Evolutionary conservation across 164 flowering plant genomes (phyloP).

Genomic region (Dillenia suffruticosa): DNA sequence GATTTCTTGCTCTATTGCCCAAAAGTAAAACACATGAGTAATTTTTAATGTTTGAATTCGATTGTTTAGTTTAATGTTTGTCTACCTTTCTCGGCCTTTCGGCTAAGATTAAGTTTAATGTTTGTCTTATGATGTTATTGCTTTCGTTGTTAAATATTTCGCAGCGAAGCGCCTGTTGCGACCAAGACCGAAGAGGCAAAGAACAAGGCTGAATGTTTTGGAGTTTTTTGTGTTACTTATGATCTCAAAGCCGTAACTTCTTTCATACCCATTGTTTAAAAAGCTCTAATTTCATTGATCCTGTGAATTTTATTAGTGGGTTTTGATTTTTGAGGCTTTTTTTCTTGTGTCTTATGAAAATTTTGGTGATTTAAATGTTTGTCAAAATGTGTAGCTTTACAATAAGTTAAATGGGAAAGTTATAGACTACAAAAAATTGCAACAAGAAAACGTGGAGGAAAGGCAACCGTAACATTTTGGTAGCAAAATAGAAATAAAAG

Average conservation of each 20-base stretch:
- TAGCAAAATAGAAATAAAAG: too few species aligned
- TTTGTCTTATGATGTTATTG: background rate
- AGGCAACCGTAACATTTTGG: too few species aligned
- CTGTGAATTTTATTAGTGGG: background rate
- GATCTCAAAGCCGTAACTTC: constrained; percentile 75
- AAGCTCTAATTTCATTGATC: background rate
- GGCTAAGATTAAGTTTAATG: background rate
- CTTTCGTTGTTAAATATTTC: constrained; percentile 35
- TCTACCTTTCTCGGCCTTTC: background rate
- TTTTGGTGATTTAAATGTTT: background rate
- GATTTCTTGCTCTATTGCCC: constrained; percentile 62
- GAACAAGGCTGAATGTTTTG: constrained; percentile 58
- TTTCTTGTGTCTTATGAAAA: background rate
- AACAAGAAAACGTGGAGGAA: too few species aligned
- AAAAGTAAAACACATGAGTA: constrained; percentile 28
- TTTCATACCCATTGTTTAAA: background rate
- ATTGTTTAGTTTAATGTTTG: background rate
- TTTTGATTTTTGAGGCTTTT: background rate
- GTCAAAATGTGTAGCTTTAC: background rate
- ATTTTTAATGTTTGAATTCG: background rate
- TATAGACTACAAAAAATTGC: background rate
- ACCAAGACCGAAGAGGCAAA: constrained; percentile 21
- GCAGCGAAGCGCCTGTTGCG: constrained; percentile 33
- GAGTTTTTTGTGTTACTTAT: constrained; percentile 83
- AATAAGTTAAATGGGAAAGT: background rate